Base-by-base conservation (phyloP, 306 rosid species). In the Prunus padus region DNA sequence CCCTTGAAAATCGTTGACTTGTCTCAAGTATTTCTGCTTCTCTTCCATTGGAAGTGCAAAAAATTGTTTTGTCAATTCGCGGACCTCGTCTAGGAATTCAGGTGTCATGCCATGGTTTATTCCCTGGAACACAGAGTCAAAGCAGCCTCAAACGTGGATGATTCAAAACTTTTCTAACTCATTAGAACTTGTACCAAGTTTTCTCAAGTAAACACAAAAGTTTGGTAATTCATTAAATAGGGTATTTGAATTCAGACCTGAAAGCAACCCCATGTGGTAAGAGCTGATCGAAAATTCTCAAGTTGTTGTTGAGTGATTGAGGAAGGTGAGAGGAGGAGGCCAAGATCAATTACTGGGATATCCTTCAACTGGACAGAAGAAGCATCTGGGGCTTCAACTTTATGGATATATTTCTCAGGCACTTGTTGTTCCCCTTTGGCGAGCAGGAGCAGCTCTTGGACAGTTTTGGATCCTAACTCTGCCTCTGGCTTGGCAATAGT, bases 31-130 rank as follows among this genome's bases (percentile, higher is more conserved):
- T 46, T 83, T 86, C 30, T 51, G 28, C 30, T 92, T 92, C 74
- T 90, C 89, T 79, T 84, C 90, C 56, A 26, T 65, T 7, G 90
- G 82, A 68, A 89, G 83, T 60, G 64, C 80, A 28, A 83, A 90
- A 59, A 92, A 90, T 15, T 86, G 80, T 71, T 89, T 89, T 4
- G 84, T 67, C 52, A 82, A 57, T 61, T 83, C 78, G 2, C 87
- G 86, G 12, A 87, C 18, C 45, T 83, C 69, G 62, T 90, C 88
- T 14, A 92, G 85, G 76, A 84, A 74, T 56, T 86, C 80, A 22
- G 49, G 69, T 68, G 91, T 67, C 80, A 92, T 83, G 7, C 88
- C 92, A 77, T 90, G 94, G 66, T 89, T 87, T 66, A 84, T 87
- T 59, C 87, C 94, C 96, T 90, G 67, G 28, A 75, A 56, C 63